These are phyloP conservation scores for Starmerella apicola DNA, from an alignment of 805 yeast species.

Conservation along the genomic window DNA sequence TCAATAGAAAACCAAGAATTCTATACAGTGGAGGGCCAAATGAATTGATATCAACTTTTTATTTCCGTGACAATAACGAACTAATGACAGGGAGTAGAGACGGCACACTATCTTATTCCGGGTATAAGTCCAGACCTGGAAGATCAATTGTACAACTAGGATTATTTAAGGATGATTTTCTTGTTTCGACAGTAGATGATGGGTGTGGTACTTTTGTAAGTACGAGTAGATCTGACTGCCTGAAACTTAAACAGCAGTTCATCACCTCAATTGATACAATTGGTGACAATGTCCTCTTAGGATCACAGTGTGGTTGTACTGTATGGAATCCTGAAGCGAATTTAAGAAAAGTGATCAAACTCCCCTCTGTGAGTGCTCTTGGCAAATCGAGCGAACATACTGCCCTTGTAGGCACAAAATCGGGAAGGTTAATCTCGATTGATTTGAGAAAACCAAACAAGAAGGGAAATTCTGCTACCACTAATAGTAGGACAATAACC, in stretches of 20 bases:
- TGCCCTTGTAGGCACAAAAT: slow-evolving; percentile 4
- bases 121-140: background rate
- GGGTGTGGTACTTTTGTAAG: slow-evolving; percentile 5
- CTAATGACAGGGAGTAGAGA: slow-evolving; percentile 9
- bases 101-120: slow-evolving; percentile 5
- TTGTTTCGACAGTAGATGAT: slow-evolving; percentile 10
- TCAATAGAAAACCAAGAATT: background rate
- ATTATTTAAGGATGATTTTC: background rate
- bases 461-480: background rate
- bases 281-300: background rate
- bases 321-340: slow-evolving; percentile 1
- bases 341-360: background rate
- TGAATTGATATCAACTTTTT: background rate
- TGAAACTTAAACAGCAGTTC: slow-evolving; percentile 1
- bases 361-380: slow-evolving; percentile 2
- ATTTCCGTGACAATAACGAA: background rate
- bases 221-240: background rate
- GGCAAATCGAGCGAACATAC: no score
- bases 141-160: slow-evolving; percentile 7
- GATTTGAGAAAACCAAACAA: background rate
- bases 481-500: slow-evolving; percentile 9
- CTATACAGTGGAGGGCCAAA: background rate
- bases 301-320: background rate
- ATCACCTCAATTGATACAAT: background rate
- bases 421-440: background rate